Percentiles rank a stretch among this genome's conserved stretches.
Evolutionary conservation across 2,329 filamentous ascomycete species (phyloP).

Genomic region (Venturia nashicola): DNA sequence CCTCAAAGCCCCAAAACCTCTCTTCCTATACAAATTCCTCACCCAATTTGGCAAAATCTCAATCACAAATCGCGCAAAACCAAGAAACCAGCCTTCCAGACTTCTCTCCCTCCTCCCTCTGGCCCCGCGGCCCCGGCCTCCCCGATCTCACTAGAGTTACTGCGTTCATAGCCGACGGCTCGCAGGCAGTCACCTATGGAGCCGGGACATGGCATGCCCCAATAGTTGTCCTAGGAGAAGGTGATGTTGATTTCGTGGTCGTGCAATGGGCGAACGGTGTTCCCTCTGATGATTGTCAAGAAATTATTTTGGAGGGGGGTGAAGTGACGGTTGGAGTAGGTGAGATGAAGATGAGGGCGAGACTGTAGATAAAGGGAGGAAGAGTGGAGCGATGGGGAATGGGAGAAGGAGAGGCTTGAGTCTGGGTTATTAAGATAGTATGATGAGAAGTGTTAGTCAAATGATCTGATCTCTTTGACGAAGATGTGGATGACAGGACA

Average conservation of each 20-base stretch:
- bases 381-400: no score
- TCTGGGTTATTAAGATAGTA: no score
- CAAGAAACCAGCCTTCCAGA: background rate
- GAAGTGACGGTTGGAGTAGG: background rate
- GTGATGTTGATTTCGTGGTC: slow-evolving; percentile 67
- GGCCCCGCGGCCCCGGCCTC: slow-evolving; percentile 40
- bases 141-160: slow-evolving; percentile 60
- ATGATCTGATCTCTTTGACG: no score
- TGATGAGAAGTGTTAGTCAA: no score
- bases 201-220: slow-evolving; percentile 93
- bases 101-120: slow-evolving; percentile 13
- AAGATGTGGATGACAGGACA: no score
- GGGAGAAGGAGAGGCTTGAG: background rate
- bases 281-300: slow-evolving; percentile 74
- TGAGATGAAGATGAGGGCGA: background rate
- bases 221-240: slow-evolving; percentile 61
- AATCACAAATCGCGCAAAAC: slow-evolving; percentile 24
- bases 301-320: slow-evolving; percentile 24
- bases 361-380: background rate
- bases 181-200: slow-evolving; percentile 83
- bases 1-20: slow-evolving; percentile 16
- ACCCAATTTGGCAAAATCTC: slow-evolving; percentile 38
- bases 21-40: slow-evolving; percentile 24
- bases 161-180: slow-evolving; percentile 67
- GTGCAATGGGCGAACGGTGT: slow-evolving; percentile 82